Conservation (phyloP, 139 green algal species). For the Closterium sp. region DNA sequence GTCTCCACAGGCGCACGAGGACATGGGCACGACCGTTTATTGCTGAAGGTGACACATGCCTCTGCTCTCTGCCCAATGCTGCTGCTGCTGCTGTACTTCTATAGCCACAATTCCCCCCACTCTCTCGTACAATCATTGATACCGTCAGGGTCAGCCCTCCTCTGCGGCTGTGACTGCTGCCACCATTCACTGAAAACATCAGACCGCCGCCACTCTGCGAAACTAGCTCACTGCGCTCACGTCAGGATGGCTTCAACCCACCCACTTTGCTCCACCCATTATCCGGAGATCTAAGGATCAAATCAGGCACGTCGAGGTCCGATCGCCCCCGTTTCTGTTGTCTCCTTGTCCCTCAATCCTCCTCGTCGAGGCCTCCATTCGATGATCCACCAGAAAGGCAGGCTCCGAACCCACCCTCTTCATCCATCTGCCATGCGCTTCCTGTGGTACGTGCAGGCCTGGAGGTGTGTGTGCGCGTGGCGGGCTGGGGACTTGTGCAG, state of each 20-base stretch:
- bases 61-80: too few relatives aligned
- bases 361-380: background rate
- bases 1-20: too few relatives aligned
- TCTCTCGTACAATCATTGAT: background rate
- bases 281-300: background rate
- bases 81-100: too few relatives aligned
- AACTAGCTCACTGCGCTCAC: background rate
- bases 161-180: background rate
- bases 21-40: too few relatives aligned
- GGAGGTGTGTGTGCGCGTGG: too few relatives aligned
- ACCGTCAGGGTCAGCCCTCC: background rate
- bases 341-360: background rate
- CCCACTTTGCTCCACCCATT: background rate
- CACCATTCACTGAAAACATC: background rate
- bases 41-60: too few relatives aligned
- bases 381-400: background rate
- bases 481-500: too few relatives aligned
- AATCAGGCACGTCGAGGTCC: background rate
- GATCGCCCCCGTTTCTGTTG: background rate
- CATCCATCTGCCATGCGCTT: background rate
- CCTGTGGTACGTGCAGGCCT: background rate
- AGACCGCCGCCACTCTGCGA: background rate
- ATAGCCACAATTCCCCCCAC: too few relatives aligned
- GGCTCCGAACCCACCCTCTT: background rate
- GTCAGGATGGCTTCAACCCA: background rate